Conservation (phyloP, 1,139 yeast species). For the Protomyces macrosporus region DNA sequence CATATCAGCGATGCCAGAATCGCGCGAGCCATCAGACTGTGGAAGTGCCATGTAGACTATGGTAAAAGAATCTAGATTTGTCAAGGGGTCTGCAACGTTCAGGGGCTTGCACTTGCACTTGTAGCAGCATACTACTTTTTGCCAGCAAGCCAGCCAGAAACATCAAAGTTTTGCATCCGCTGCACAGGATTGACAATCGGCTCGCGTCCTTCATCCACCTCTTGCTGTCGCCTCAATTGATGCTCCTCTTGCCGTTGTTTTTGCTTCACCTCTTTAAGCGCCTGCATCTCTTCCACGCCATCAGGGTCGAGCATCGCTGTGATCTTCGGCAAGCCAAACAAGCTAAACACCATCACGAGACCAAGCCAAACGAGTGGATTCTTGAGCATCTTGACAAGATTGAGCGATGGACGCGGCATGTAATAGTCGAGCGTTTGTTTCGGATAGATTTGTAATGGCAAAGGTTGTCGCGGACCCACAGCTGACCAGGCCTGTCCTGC, state of each 20-base stretch:
- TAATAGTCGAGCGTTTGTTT: slow-evolving; percentile 2
- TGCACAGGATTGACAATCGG: slow-evolving; percentile 11
- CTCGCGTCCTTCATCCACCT: background rate
- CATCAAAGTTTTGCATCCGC: slow-evolving; percentile 17
- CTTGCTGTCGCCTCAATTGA: too few relatives aligned
- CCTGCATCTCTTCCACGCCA: slow-evolving; percentile 19
- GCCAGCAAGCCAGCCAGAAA: slow-evolving; percentile 25
- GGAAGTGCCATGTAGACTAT: too few relatives aligned
- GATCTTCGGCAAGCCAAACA: slow-evolving; percentile 10
- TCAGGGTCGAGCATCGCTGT: slow-evolving; percentile 16
- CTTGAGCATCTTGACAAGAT: slow-evolving; percentile 1
- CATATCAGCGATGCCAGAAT: background rate
- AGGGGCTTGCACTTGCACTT: too few relatives aligned
- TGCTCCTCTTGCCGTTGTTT: too few relatives aligned
- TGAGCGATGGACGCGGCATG: slow-evolving; percentile 1
- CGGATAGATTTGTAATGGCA: background rate
- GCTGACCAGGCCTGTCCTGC: background rate
- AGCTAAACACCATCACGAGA: slow-evolving; percentile 7
- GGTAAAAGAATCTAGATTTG: too few relatives aligned
- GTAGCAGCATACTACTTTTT: background rate
- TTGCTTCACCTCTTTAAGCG: background rate
- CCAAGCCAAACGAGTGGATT: slow-evolving; percentile 16
- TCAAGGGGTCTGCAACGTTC: too few relatives aligned
- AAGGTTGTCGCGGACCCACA: background rate
- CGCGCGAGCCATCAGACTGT: too few relatives aligned